Conservation (phyloP, 148 eudicot species). For the Heliosperma pusillum region DNA sequence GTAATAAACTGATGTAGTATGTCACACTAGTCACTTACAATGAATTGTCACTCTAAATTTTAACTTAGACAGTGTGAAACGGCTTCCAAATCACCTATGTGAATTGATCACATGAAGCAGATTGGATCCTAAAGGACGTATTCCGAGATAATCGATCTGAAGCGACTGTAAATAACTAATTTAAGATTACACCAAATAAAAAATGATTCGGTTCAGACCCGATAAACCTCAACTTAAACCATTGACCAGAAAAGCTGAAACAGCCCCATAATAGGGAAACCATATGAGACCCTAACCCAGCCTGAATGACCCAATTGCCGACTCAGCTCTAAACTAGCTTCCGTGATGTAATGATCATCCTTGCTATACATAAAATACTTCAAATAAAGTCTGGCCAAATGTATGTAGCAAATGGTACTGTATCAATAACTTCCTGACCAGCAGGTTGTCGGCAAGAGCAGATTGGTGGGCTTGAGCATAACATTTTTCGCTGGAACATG, state of each 20-base stretch:
- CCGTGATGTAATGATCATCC: not conserved
- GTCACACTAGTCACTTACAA: not conserved
- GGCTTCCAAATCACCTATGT: too few relatives aligned
- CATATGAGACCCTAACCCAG: not conserved
- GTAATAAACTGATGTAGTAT: not conserved
- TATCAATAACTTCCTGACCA: not conserved
- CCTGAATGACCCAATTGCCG: not conserved
- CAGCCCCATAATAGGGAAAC: not conserved
- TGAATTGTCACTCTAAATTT: not conserved
- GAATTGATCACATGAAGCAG: not conserved
- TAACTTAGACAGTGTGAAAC: not conserved
- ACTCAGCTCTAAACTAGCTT: not conserved
- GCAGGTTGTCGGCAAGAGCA: conserved; percentile 68
- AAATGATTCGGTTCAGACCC: too few relatives aligned
- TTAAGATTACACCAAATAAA: not conserved
- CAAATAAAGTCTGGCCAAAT: not conserved
- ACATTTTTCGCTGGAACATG: conserved; percentile 72
- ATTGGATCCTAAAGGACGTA: not conserved
- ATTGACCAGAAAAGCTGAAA: too few relatives aligned
- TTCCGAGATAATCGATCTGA: not conserved
- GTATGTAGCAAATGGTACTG: not conserved
- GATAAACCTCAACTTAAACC: not conserved
- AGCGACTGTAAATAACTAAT: not conserved
- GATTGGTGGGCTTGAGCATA: conserved; percentile 51
- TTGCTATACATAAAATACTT: not conserved